A percentile compares a stretch with the other conserved stretches of the same genome.
Conservation (phyloP, 139 green algal species). For the Tetradesmus obliquus region DNA sequence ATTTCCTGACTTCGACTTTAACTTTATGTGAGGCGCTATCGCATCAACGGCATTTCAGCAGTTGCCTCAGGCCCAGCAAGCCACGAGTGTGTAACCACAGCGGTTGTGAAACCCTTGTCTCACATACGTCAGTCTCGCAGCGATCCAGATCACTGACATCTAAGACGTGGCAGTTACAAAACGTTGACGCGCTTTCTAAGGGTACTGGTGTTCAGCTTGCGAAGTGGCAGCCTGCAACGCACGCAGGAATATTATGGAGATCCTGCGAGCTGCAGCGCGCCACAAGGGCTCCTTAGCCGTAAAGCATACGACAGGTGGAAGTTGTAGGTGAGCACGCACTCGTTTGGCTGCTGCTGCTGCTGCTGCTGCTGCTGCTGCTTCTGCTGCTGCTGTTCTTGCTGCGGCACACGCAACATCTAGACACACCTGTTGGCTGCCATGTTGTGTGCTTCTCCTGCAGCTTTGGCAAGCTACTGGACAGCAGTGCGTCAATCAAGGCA, state of each 20-base stretch:
- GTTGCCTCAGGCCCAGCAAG: too few species aligned
- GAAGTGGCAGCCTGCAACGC: conserved; percentile 11
- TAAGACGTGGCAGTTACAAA: too few species aligned
- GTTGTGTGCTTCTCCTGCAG: neutral
- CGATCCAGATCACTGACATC: too few species aligned
- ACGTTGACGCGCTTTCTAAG: too few species aligned
- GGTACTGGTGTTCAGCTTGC: too few species aligned
- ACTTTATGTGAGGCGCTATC: too few species aligned
- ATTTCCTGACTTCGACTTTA: too few species aligned
- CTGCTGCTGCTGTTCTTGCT: neutral
- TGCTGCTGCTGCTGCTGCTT: neutral
- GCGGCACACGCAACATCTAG: neutral
- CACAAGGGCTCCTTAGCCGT: conserved; percentile 14
- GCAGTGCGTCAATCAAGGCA: neutral
- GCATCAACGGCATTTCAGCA: too few species aligned
- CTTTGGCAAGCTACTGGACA: conserved; percentile 13
- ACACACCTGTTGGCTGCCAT: neutral
- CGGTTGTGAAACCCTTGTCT: neutral
- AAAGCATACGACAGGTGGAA: neutral
- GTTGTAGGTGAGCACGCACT: neutral
- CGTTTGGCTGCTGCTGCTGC: neutral
- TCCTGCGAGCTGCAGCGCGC: conserved; percentile 10
- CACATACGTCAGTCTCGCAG: neutral
- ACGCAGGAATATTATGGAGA: conserved; percentile 15
- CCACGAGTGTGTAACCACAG: neutral